These are phyloP conservation scores for Phylloboletellus chloephorus DNA, from an alignment of 1,284 basidiomycete species.

Conservation along the genomic window DNA sequence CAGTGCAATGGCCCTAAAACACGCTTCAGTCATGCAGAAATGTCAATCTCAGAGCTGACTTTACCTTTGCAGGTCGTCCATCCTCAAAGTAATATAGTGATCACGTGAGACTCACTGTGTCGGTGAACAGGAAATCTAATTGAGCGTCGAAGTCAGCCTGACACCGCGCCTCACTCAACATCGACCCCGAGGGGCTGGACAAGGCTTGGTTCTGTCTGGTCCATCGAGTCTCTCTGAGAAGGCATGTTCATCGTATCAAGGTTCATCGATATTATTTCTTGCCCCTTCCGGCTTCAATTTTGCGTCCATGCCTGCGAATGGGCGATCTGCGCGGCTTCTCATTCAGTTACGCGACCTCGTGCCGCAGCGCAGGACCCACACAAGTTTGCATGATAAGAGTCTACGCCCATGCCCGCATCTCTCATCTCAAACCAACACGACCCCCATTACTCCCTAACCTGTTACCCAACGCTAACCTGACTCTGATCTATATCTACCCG, in stretches of 20 bases:
- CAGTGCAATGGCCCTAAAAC: slow-evolving; percentile 42
- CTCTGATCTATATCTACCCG: not conserved
- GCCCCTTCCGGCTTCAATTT: slow-evolving; percentile 14
- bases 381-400: slow-evolving; percentile 11
- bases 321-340: slow-evolving; percentile 7
- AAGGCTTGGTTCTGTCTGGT: too few relatives aligned
- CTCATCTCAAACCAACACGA: not conserved
- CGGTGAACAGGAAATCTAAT: not conserved
- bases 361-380: slow-evolving; percentile 20
- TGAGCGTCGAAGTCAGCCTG: too few relatives aligned
- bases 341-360: slow-evolving; percentile 6
- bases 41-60: not conserved
- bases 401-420: not conserved
- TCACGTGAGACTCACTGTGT: not conserved
- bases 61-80: slow-evolving; percentile 26
- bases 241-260: slow-evolving; percentile 22
- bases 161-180: too few relatives aligned
- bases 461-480: not conserved
- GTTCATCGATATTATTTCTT: slow-evolving; percentile 13
- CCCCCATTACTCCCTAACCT: not conserved
- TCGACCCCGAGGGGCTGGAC: too few relatives aligned
- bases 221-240: too few relatives aligned
- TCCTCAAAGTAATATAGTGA: too few relatives aligned
- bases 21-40: not conserved
- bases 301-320: slow-evolving; percentile 23